Percentiles rank a stretch among this genome's conserved stretches.
phyloP scores from a whole-genome alignment of 2,329 filamentous ascomycete species.

The Cordyceps javanica region DNA sequence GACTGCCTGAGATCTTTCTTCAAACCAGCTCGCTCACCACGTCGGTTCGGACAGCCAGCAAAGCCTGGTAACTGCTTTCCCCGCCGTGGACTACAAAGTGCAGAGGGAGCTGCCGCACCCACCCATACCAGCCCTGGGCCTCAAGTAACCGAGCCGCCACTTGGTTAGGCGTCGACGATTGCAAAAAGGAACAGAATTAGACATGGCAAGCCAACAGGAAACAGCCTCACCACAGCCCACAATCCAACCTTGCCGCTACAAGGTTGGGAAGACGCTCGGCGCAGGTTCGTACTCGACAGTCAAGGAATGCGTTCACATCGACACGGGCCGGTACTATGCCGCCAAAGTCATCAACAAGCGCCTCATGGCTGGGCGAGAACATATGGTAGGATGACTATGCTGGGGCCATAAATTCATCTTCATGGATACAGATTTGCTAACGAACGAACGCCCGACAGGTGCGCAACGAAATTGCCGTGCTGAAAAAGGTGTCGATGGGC shows the following conservation, averaged over 20 bases:
- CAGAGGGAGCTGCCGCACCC: neutral
- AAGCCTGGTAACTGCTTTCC: no score
- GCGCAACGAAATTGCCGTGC: conserved; percentile 93
- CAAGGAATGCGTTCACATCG: conserved; percentile 98
- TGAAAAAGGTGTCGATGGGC: conserved; percentile 98
- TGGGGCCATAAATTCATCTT: neutral
- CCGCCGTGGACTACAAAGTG: neutral
- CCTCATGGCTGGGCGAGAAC: conserved; percentile 92
- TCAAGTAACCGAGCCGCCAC: neutral
- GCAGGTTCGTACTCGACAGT: conserved; percentile 97
- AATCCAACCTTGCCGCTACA: conserved; percentile 94
- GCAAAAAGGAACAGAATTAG: neutral
- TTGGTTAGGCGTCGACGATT: neutral
- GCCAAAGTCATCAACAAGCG: conserved; percentile 99
- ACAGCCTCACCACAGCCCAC: conserved; percentile 42
- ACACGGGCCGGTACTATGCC: conserved; percentile 95
- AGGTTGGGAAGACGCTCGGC: conserved; percentile 95
- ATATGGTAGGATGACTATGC: conserved; percentile 66
- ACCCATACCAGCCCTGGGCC: neutral
- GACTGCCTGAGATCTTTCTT: neutral
- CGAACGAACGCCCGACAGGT: conserved; percentile 47
- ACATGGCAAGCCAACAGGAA: conserved; percentile 23
- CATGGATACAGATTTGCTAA: neutral
- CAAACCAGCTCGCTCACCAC: neutral
- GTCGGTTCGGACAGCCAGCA: no score